Evolutionary conservation across 1,284 basidiomycete genomes (phyloP), one percentile per base, ranked within the genome.

Genomic region (Irpex sp.): DNA sequence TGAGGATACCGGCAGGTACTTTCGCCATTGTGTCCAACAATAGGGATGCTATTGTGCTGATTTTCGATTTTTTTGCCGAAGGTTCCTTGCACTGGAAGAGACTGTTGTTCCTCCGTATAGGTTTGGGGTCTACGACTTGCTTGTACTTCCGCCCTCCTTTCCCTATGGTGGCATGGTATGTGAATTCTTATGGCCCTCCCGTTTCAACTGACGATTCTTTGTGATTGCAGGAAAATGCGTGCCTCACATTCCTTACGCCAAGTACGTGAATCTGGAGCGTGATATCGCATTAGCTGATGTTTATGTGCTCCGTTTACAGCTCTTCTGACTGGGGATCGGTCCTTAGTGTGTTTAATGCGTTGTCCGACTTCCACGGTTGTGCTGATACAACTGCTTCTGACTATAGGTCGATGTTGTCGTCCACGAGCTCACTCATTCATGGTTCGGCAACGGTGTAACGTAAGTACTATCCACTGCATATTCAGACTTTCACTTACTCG

Each of bases 81-180:
- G 90, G 67, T 94, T 93, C 74, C 75, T 96, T 65, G 80, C 82
- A 0, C 82, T 81, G 9, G 94, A 92, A 55, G 94, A 96, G 73
- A 78, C 81, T 39, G 73, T 94, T 47, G 82, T 92, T 2, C 83
- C 82, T 0, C 78, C 84, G 0, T 99, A 98, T 74, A 80, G 81
- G 57, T 98, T 96, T 76, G 91, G 91, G 1, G 88, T 95, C 3
- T 98, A 95, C 71, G 95, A 98, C 73, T 76, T 96, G 5, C 80
- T 98, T 37, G 91, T 98, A n/a, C 80, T 98, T 6, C 96, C 96
- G 0, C 90, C 94, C 14, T 91, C 91, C 0, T 98, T 98, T 81
- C 96, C 96, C 0, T 98, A 91, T 71, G 91, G 92, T 39, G 92
- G 93, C 66, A 90, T 93, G 93, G 88, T 89, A 66, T 67, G 80